A percentile compares a stretch with the other conserved stretches of the same genome.
Evolutionary conservation across 768 basidiomycete genomes (phyloP).

Genomic region (Sarcomyxa edulis): DNA sequence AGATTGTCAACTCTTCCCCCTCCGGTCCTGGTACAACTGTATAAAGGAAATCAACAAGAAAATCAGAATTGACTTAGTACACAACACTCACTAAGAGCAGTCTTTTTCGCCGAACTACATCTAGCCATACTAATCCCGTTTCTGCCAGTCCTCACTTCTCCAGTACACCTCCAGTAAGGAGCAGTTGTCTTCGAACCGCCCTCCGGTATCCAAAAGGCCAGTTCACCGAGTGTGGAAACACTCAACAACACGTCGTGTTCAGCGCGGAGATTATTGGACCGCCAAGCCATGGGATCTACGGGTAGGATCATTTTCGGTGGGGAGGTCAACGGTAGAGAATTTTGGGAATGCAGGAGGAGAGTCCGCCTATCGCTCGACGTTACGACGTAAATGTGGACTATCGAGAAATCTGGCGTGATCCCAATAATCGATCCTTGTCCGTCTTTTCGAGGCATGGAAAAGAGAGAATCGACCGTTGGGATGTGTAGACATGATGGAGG

Average conservation of each 20-base stretch:
- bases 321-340: constrained; percentile 45
- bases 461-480: constrained; percentile 53
- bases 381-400: constrained; percentile 49
- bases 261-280: constrained; percentile 35
- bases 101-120: constrained; percentile 91
- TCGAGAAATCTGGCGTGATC: constrained; percentile 53
- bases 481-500: constrained; percentile 37
- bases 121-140: constrained; percentile 62
- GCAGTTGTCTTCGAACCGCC: constrained; percentile 21
- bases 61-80: too few relatives aligned
- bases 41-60: constrained; percentile 7
- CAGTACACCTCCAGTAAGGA: constrained; percentile 62
- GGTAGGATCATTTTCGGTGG: constrained; percentile 58
- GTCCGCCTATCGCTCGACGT: constrained; percentile 23
- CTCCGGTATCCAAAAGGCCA: constrained; percentile 84
- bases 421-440: constrained; percentile 58
- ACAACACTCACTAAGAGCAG: constrained; percentile 69
- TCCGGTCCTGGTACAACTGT: constrained; percentile 56
- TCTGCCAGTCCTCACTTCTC: constrained; percentile 69
- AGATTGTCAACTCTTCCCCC: constrained; percentile 84
- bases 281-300: constrained; percentile 89
- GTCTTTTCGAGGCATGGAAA: constrained; percentile 55
- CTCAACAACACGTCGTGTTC: constrained; percentile 76
- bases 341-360: constrained; percentile 43
- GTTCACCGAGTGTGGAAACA: constrained; percentile 66